Evolutionary conservation across 495 filamentous ascomycete genomes (phyloP).

Genomic region (Lichina pygmaea): DNA sequence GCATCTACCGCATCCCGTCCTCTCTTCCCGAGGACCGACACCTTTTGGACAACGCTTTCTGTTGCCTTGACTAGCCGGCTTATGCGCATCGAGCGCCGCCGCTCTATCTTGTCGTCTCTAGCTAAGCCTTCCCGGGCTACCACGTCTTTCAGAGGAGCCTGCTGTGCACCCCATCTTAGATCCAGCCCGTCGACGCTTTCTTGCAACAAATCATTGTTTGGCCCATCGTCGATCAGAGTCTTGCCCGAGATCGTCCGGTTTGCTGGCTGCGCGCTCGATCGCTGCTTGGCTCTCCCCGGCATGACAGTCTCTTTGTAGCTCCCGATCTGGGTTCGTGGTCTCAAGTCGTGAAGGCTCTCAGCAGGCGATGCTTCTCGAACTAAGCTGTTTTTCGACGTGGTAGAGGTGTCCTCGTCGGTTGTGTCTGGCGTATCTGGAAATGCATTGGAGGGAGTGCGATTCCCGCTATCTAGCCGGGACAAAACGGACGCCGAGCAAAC

Average conservation of each 20-base stretch:
- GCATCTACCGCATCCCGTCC: slow-evolving; percentile 17
- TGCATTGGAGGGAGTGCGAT: too few species aligned
- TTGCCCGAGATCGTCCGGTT: not conserved
- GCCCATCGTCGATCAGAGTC: slow-evolving; percentile 6
- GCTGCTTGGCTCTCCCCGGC: slow-evolving; percentile 14
- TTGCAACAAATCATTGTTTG: slow-evolving; percentile 16
- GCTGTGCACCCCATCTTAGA: slow-evolving; percentile 14
- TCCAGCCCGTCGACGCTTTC: slow-evolving; percentile 18
- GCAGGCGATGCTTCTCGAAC: not conserved
- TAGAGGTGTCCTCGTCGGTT: not conserved
- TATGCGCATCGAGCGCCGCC: slow-evolving; percentile 15
- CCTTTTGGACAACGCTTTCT: slow-evolving; percentile 13
- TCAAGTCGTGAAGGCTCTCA: not conserved
- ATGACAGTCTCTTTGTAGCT: slow-evolving; percentile 29
- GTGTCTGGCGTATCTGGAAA: not conserved
- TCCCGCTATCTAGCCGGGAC: too few species aligned
- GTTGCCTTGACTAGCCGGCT: slow-evolving; percentile 18
- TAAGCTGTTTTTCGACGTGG: not conserved
- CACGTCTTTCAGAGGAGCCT: slow-evolving; percentile 8
- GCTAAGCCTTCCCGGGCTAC: slow-evolving; percentile 17
- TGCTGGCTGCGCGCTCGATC: slow-evolving; percentile 10
- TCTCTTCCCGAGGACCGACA: slow-evolving; percentile 27
- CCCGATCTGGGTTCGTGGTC: slow-evolving; percentile 6
- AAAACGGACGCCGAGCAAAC: too few species aligned
- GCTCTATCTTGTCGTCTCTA: slow-evolving; percentile 6